Percentiles rank a stretch among this genome's conserved stretches.
Conservation (phyloP, 2,329 filamentous ascomycete species). For the Leptographium galeiforme region DNA sequence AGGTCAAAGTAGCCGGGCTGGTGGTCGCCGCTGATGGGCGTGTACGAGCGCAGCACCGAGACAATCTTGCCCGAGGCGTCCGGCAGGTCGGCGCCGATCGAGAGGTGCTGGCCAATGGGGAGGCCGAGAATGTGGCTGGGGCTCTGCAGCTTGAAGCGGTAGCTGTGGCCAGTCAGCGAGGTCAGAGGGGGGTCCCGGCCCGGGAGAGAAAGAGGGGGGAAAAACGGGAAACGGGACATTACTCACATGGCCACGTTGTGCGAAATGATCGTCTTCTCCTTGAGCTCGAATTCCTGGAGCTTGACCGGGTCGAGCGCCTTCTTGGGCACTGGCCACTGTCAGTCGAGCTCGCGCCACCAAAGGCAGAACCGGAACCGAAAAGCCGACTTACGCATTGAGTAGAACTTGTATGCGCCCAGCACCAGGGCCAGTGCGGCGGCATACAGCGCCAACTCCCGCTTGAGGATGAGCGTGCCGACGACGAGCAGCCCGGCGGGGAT, state of each 20-base stretch:
- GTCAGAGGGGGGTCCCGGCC: not conserved
- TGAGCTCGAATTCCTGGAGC: constrained; percentile 87
- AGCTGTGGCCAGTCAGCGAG: constrained; percentile 36
- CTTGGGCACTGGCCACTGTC: constrained; percentile 38
- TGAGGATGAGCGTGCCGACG: constrained; percentile 62
- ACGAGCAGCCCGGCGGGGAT: constrained; percentile 71
- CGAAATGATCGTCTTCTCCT: constrained; percentile 88
- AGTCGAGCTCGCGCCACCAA: too few relatives aligned
- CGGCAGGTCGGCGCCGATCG: constrained; percentile 64
- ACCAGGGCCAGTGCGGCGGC: constrained; percentile 53
- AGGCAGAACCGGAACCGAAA: too few relatives aligned
- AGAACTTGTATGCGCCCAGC: constrained; percentile 60
- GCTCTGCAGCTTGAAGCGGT: constrained; percentile 79
- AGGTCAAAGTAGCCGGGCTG: constrained; percentile 89
- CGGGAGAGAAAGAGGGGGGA: not conserved
- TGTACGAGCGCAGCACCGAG: constrained; percentile 84
- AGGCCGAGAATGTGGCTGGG: constrained; percentile 77
- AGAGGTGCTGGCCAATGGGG: constrained; percentile 98
- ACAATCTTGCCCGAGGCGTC: constrained; percentile 59
- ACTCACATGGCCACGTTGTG: constrained; percentile 94
- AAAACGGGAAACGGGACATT: not conserved
- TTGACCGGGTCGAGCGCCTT: constrained; percentile 63
- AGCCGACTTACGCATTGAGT: constrained; percentile 48
- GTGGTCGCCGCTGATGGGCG: constrained; percentile 79
- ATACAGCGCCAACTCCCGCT: constrained; percentile 62